Percentiles rank a stretch among this genome's conserved stretches.
Evolutionary conservation across 1,284 basidiomycete species (phyloP).

Genomic region (Flammula alnicola): DNA sequence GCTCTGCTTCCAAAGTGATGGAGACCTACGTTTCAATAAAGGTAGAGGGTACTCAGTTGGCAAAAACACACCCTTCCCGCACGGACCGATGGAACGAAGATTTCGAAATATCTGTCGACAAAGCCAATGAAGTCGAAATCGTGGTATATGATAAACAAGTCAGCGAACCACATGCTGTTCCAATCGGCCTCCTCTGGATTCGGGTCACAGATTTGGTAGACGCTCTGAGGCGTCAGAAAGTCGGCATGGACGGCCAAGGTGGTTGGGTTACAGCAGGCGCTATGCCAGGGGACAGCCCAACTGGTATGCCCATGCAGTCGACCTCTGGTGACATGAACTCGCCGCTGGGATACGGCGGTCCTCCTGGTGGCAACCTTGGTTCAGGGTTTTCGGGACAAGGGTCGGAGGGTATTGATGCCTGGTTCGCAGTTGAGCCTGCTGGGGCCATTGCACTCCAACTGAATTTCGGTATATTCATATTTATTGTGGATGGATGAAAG

Average conservation of each 20-base stretch:
- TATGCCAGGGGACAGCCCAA: constrained; percentile 64
- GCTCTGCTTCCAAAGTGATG: constrained; percentile 77
- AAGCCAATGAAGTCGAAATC: constrained; percentile 98
- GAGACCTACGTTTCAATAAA: constrained; percentile 96
- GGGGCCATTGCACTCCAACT: constrained; percentile 87
- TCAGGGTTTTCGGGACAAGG: constrained; percentile 33
- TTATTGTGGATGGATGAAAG: neutral
- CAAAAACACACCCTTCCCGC: constrained; percentile 90
- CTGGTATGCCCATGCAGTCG: constrained; percentile 39
- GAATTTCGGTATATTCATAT: constrained; percentile 79
- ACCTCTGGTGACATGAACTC: constrained; percentile 59
- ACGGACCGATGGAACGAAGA: constrained; percentile 98
- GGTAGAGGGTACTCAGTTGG: constrained; percentile 94
- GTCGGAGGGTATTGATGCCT: constrained; percentile 87
- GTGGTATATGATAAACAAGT: constrained; percentile 94
- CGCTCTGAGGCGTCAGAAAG: constrained; percentile 92
- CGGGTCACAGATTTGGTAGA: constrained; percentile 95
- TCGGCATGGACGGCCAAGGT: constrained; percentile 83
- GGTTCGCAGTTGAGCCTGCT: constrained; percentile 98
- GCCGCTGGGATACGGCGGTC: constrained; percentile 52
- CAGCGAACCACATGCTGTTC: constrained; percentile 79
- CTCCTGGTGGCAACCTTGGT: constrained; percentile 36
- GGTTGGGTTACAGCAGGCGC: constrained; percentile 94
- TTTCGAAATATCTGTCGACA: constrained; percentile 96
- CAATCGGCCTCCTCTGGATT: constrained; percentile 97